Percentiles rank a stretch among this genome's conserved stretches.
These are phyloP conservation scores for Ceratonia siliqua DNA, from an alignment of 306 rosid genomes.

Conservation along the genomic window DNA sequence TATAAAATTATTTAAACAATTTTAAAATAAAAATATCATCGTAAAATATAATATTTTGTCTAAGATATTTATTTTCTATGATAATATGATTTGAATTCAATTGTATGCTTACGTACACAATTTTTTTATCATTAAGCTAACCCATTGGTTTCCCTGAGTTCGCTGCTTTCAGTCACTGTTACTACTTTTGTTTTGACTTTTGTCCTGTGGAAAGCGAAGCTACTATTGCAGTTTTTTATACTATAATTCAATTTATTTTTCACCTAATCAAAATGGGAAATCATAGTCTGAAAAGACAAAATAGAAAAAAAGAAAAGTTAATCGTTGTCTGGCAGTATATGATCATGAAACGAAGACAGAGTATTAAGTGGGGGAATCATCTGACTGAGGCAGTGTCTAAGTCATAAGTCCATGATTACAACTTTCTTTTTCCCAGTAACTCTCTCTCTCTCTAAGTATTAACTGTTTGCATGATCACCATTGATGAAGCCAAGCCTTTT, in stretches of 20 bases:
- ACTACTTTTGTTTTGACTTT: background rate
- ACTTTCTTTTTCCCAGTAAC: background rate
- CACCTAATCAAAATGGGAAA: background rate
- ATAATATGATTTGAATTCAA: background rate
- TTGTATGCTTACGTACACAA: background rate
- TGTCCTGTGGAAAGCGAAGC: background rate
- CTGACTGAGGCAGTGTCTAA: constrained; percentile 5
- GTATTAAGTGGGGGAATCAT: background rate
- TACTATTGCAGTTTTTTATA: background rate
- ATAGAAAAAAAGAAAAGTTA: background rate
- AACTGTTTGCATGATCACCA: constrained; percentile 38
- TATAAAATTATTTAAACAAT: too few relatives aligned
- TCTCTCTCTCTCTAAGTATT: too few relatives aligned
- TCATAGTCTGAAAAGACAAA: background rate
- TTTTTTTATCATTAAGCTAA: background rate
- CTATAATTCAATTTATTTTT: background rate
- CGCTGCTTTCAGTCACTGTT: background rate
- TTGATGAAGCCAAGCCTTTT: constrained; percentile 41
- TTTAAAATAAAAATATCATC: too few relatives aligned
- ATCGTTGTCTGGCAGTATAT: constrained; percentile 10
- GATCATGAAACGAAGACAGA: constrained; percentile 15
- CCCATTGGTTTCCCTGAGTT: background rate
- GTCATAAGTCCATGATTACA: constrained; percentile 26
- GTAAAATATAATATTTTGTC: too few relatives aligned
- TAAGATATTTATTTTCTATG: background rate